Conservation (phyloP, 805 yeast genomes). For the Metschnikowia borealis region DNA sequence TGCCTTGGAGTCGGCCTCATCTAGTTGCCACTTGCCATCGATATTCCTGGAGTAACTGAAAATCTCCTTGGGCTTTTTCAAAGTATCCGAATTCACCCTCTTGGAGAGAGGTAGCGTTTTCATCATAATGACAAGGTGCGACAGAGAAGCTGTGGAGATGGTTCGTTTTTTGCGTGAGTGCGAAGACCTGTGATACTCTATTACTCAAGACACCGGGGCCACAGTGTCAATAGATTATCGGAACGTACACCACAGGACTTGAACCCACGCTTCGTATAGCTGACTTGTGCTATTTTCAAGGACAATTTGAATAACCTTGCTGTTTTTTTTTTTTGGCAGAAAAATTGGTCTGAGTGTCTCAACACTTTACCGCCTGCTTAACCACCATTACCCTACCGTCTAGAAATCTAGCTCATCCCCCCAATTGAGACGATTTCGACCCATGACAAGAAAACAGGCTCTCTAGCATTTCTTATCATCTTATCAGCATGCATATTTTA, state of each 20-base stretch:
- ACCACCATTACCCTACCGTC: no score
- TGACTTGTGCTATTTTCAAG: not conserved
- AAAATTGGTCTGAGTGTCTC: not conserved
- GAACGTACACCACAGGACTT: not conserved
- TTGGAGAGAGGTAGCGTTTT: conserved; percentile 40
- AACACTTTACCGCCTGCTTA: not conserved
- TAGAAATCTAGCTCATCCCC: no score
- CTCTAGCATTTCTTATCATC: not conserved
- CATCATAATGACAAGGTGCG: conserved; percentile 16
- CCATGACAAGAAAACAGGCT: no score
- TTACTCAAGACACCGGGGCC: not conserved
- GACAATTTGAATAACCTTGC: not conserved
- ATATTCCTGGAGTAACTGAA: conserved; percentile 59
- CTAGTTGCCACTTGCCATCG: conserved; percentile 42
- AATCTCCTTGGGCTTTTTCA: conserved; percentile 84
- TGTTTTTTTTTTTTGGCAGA: not conserved
- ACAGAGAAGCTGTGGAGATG: not conserved
- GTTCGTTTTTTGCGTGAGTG: conserved; percentile 1
- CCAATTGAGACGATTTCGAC: no score
- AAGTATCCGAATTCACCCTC: conserved; percentile 59
- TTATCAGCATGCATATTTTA: not conserved
- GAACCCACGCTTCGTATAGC: not conserved
- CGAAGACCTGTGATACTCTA: not conserved
- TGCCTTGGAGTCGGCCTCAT: conserved; percentile 46
- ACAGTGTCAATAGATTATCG: not conserved